Evolutionary conservation across 106 monocot species (phyloP), one percentile per base, ranked within the genome.

Genomic region (Dendrobium nobile): DNA sequence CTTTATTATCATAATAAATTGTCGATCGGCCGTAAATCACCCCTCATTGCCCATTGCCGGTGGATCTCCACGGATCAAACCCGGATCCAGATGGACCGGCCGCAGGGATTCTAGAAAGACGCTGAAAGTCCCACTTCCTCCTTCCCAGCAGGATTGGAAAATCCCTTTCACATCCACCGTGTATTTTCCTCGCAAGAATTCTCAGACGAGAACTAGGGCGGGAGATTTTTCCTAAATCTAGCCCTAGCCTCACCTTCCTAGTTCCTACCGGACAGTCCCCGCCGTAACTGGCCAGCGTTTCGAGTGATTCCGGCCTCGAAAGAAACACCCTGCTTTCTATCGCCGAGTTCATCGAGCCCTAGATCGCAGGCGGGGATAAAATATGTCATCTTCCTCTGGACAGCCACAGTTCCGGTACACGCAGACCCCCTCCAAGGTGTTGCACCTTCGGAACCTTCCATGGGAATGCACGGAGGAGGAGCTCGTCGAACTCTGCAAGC

Each of bases 391-490:
- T 15, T 84, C 90, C 22, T 84, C 84, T 41, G 87, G 88, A 55
- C 87, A 90, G 68, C 87, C 83, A 85, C 95, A 95, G 83, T 95
- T 95, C 82, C 90, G 92, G 41, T 95, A 92, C 90, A 88, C 95
- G 76, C 95, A 95, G 88, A 95, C 92, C 47, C 95, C 95, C 67
- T 95, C 95, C 70, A 95, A 95, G 88, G 95, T 92, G 75, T 90
- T 95, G 47, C 95, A 95, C 77, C 90, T 95, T 47, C 85, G 95
- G 24, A 95, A 95, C 77, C 90, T 95, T 20, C 95, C 95, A 2
- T 95, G 92, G 92, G 95, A 95, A 80, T 95, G 95, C 90, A 77
- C 90, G 48, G 92, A 88, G 68, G 92, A 92, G 86, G 95, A 95
- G 87, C 89, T 95, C 77, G 85, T 92, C 22, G 95, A 95, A 86